Evolutionary conservation across 306 rosid species (phyloP), one percentile per base, ranked within the genome.

Genomic region (Begonia fuchsioides): DNA sequence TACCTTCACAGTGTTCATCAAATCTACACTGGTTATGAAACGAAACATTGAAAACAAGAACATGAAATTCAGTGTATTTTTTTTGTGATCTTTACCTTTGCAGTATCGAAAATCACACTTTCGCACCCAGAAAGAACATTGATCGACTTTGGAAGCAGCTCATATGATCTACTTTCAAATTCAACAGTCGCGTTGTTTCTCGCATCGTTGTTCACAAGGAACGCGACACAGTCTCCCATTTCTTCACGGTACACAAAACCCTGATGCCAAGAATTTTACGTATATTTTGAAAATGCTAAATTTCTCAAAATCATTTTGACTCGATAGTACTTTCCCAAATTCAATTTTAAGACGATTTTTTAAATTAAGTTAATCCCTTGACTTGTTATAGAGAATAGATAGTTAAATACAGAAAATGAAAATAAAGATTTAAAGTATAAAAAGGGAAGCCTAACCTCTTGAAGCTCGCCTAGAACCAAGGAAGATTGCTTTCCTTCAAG

Each of bases 211-310:
- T 73, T 73, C 63, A 68, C 69, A 46, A 73, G 50, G 60, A 73
- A 73, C 43, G 79, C 79, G 35, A 67, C 75, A 43, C 79, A 73
- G 43, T 68, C 68, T 45, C 56, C 75, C 1, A 57, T 54, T 26
- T 59, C 38, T 12, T 43, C 54, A 45, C 55, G 14, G 59, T 51
- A 73, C 12, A 68, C 60, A 53, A 55, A 64, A 10, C 71, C 75
- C 78, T 72, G 17, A 26, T 26, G 0, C 8, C 35, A 26, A 4
- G 8, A 26, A 26, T 26, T 26, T 26, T n/a, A n/a, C n/a, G n/a
- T n/a, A n/a, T n/a, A n/a, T n/a, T n/a, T n/a, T n/a, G 35, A 26
- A 26, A 26, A 26, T 6, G 35, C 8, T 26, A 26, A 26, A 5
- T 26, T 26, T 26, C 3, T 26, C 35, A 5, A 26, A 26, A 26